Percentiles rank a stretch among this genome's conserved stretches.
phyloP scores from a whole-genome alignment of 1,284 basidiomycete species.

The Cerrena zonata region DNA sequence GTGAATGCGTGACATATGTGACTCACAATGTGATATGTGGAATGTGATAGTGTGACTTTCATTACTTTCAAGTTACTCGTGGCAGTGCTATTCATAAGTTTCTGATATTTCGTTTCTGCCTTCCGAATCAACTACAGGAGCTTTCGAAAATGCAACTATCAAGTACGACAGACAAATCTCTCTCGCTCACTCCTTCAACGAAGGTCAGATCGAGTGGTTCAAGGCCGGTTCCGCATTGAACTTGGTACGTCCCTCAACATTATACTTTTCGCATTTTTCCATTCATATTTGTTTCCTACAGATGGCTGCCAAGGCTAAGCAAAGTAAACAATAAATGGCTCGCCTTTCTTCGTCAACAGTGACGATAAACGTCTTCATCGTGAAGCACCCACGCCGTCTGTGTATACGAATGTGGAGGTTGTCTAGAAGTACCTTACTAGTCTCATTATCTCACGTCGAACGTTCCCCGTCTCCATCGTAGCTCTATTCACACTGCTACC shows the following conservation, averaged over 20 bases:
- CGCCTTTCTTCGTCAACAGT: background rate
- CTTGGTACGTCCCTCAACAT: constrained; percentile 45
- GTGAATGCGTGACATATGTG: too few relatives aligned
- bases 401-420: too few relatives aligned
- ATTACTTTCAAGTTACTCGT: too few relatives aligned
- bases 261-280: background rate
- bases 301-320: constrained; percentile 50
- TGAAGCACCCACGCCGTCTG: too few relatives aligned
- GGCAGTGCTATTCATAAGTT: too few relatives aligned
- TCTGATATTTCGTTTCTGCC: too few relatives aligned
- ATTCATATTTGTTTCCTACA: constrained; percentile 14
- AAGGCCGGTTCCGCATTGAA: constrained; percentile 86
- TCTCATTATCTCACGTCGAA: background rate
- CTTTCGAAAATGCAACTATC: too few relatives aligned
- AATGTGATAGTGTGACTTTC: too few relatives aligned
- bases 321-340: background rate
- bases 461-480: background rate
- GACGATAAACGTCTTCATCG: too few relatives aligned
- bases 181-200: constrained; percentile 78
- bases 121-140: too few relatives aligned
- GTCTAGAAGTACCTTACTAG: background rate
- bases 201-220: constrained; percentile 92
- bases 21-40: too few relatives aligned
- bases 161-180: too few relatives aligned
- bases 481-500: background rate